These are phyloP conservation scores for Planoprotostelium fungivorum DNA, from an alignment of 78 protist genomes.

Conservation along the genomic window DNA sequence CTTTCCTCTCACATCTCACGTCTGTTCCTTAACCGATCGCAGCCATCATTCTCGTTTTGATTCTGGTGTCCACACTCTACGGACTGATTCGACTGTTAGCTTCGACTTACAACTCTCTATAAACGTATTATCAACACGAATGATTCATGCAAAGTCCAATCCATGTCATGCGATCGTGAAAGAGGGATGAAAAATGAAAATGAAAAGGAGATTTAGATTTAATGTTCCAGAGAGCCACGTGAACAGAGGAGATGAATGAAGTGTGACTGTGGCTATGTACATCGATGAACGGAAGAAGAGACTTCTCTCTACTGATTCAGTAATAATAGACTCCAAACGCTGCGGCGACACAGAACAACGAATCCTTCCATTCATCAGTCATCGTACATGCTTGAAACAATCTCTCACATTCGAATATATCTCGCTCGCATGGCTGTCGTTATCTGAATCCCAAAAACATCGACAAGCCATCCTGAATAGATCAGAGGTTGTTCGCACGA, in stretches of 20 bases:
- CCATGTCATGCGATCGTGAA: no score
- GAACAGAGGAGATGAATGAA: no score
- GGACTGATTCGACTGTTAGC: not conserved
- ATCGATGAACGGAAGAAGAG: no score
- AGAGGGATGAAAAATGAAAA: no score
- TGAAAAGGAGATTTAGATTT: no score
- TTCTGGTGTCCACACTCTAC: not conserved
- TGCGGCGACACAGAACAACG: conserved; percentile 40
- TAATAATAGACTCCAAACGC: conserved; percentile 41
- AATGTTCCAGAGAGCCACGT: no score
- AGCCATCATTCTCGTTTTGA: not conserved
- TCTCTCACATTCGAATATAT: conserved; percentile 10
- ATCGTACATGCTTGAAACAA: not conserved
- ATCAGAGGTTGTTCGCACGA: not conserved
- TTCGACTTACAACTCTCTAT: no score
- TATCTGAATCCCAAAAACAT: conserved; percentile 60
- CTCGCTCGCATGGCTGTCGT: conserved; percentile 19
- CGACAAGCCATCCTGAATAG: conserved; percentile 24
- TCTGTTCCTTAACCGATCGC: no score
- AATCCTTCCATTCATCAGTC: not conserved
- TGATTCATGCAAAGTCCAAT: no score
- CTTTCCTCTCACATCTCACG: not conserved
- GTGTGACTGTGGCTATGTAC: no score
- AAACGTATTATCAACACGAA: no score
- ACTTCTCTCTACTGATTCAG: no score